These are phyloP conservation scores for Powellomyces hirtus DNA, from an alignment of 192 early-diverging fungal species.

Conservation along the genomic window DNA sequence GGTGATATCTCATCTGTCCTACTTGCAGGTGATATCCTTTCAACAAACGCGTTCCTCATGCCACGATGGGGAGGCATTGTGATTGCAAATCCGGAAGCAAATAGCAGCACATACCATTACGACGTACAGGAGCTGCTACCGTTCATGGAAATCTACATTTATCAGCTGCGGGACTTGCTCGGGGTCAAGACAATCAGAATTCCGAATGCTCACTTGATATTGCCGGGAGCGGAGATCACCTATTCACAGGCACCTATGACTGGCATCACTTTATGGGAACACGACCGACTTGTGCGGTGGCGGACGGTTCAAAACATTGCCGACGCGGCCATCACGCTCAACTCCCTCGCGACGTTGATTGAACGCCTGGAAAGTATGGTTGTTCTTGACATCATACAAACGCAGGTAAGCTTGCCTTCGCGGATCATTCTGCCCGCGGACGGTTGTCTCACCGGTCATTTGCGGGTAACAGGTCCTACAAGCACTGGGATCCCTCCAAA, in stretches of 20 bases:
- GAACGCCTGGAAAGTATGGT: slow-evolving; percentile 87
- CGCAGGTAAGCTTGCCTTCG: too few relatives aligned
- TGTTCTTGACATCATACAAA: slow-evolving; percentile 81
- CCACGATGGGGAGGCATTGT: slow-evolving; percentile 94
- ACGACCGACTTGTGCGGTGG: slow-evolving; percentile 69
- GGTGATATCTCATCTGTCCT: neutral
- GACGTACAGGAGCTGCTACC: slow-evolving; percentile 58
- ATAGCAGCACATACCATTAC: slow-evolving; percentile 22
- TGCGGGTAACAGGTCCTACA: slow-evolving; percentile 7
- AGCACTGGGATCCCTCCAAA: neutral
- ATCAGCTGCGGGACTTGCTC: slow-evolving; percentile 78
- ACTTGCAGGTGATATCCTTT: slow-evolving; percentile 38
- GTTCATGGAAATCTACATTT: slow-evolving; percentile 75
- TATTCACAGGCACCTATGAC: slow-evolving; percentile 45
- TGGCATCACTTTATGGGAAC: slow-evolving; percentile 81
- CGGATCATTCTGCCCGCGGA: too few relatives aligned
- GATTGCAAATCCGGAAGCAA: slow-evolving; percentile 62
- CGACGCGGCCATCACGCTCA: slow-evolving; percentile 71
- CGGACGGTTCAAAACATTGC: slow-evolving; percentile 71
- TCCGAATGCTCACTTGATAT: slow-evolving; percentile 22
- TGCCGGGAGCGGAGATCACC: slow-evolving; percentile 30
- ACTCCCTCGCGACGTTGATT: slow-evolving; percentile 76
- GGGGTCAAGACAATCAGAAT: slow-evolving; percentile 65
- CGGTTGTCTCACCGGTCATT: too few relatives aligned
- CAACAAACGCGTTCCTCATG: slow-evolving; percentile 83